A percentile compares a stretch with the other conserved stretches of the same genome.
phyloP scores from a whole-genome alignment of 495 filamentous ascomycete species.

The Hypoxylon cercidicola region DNA sequence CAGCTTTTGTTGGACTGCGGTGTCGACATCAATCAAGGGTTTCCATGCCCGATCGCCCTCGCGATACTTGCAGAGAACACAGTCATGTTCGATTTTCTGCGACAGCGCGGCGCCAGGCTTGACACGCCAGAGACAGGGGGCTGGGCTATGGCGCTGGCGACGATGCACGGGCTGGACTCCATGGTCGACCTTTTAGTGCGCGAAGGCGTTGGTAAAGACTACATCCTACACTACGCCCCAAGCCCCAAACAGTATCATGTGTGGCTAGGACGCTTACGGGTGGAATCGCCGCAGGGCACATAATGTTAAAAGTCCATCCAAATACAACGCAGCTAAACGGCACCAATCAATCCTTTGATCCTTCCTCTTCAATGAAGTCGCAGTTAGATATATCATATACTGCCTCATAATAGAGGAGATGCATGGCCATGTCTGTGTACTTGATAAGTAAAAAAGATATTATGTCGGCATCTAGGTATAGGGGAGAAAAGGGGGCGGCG shows the following conservation, averaged over 20 bases:
- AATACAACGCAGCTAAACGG: too few relatives aligned
- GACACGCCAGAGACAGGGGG: constrained; percentile 33
- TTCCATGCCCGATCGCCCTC: constrained; percentile 16
- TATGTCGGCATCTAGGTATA: too few relatives aligned
- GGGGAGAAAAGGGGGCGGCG: too few relatives aligned
- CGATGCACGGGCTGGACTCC: constrained; percentile 18
- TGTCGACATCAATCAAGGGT: constrained; percentile 15
- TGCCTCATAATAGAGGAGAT: too few relatives aligned
- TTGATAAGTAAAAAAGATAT: too few relatives aligned
- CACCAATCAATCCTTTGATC: too few relatives aligned
- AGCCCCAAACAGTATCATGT: not conserved
- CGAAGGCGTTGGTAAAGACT: constrained; percentile 22
- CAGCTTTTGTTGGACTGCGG: constrained; percentile 18
- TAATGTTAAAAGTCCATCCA: not conserved
- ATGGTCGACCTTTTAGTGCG: constrained; percentile 30
- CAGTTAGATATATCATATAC: too few relatives aligned
- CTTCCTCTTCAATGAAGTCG: too few relatives aligned
- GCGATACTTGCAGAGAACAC: constrained; percentile 13
- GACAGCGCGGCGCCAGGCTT: constrained; percentile 22
- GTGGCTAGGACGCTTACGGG: not conserved
- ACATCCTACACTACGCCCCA: constrained; percentile 3
- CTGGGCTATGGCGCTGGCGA: constrained; percentile 37
- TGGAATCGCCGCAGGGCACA: not conserved
- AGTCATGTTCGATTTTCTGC: constrained; percentile 23
- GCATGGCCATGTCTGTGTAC: too few relatives aligned